Evolutionary conservation across 73 alveolate species (phyloP).

Genomic region (Tetrahymena borealis): DNA sequence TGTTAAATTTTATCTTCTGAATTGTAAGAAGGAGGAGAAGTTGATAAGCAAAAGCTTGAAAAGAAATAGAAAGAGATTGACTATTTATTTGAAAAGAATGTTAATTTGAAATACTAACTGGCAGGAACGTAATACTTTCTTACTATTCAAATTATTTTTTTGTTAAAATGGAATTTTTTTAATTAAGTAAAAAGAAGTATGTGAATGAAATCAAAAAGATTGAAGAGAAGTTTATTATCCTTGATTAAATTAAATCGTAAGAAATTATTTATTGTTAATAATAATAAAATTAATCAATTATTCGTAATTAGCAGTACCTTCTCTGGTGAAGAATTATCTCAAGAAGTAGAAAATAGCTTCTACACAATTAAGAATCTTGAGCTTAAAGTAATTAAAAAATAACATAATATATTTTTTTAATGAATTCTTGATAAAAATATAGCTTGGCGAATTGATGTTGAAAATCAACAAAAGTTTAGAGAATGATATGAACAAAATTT

Average conservation of each 20-base stretch:
- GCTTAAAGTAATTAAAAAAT: background rate
- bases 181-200: background rate
- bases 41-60: background rate
- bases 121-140: background rate
- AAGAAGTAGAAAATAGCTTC: background rate
- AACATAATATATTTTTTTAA: background rate
- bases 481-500: background rate
- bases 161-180: background rate
- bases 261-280: background rate
- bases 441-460: background rate
- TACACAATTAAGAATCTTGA: background rate
- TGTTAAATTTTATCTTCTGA: background rate
- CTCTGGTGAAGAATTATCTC: background rate
- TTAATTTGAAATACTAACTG: background rate
- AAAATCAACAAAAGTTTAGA: background rate
- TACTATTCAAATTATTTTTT: background rate
- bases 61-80: background rate
- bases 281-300: background rate
- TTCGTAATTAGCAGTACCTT: background rate
- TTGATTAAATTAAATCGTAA: background rate
- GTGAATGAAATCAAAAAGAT: background rate
- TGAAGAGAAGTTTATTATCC: background rate
- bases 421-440: background rate
- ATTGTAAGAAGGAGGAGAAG: background rate
- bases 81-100: background rate